Evolutionary conservation across 2,329 filamentous ascomycete species (phyloP), one percentile per base, ranked within the genome.

Genomic region (Botrytis tulipae): DNA sequence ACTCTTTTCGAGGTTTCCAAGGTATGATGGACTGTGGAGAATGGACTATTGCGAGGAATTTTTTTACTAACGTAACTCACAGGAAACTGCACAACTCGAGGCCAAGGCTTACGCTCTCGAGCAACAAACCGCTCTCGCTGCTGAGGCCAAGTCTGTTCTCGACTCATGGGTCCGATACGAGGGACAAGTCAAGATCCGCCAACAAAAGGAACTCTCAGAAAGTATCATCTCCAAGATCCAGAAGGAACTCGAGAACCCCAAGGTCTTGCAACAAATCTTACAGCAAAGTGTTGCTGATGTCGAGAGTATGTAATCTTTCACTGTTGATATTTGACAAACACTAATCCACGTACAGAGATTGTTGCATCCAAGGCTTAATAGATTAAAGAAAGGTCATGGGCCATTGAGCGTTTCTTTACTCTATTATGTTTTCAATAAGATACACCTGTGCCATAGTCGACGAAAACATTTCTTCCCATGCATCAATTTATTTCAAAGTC

Each of bases 111-210:
- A 92, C 86, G 94, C 98, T 89, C 91, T 98, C 79, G 94, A 98
- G 90, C 96, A 99, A 87, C 92, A 91, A 87, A 98, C 95, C 76
- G 93, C 94, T 80, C 88, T 99, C 78, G 94, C 94, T 74, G 87
- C 90, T 77, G 96, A 99, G 89, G 95, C 95, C 82, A 99, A 98
- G 92, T 82, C 89, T 76, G 96, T 98, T 74, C 91, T 99, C 78
- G 96, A 99, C 84, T 98, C 94, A 74, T 99, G 96, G 97, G 95
- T 98, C 78, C 93, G 96, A 83, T 99, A 99, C 85, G 96, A 99
- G 88, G 87, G 93, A 81, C 96, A 98, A 88, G 95, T 99, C 82
- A 99, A 98, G 93, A 92, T 95, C 88, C 92, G 96, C 84, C 94
- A 99, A 88, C 96, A 99, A 90, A 92, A 89, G 85, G 96, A 99